A percentile compares a stretch with the other conserved stretches of the same genome.
Evolutionary conservation across 1,284 basidiomycete genomes (phyloP).

Genomic region (Laetiporus sulphureus): DNA sequence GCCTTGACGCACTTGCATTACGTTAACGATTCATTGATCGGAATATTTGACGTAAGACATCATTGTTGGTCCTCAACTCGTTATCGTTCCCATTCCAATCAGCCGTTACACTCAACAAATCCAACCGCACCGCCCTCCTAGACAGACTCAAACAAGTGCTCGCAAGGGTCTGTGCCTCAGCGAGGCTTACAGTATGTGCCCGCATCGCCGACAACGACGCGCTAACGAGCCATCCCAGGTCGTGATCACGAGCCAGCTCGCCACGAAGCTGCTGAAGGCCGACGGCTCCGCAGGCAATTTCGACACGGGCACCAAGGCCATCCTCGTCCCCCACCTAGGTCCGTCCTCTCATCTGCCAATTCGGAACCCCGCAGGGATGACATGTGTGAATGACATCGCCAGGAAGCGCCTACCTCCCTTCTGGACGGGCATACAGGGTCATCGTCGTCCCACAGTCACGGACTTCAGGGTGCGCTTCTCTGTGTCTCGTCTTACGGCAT

Average conservation of each 20-base stretch:
- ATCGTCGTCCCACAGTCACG: constrained; percentile 30
- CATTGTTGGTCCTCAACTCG: constrained; percentile 58
- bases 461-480: constrained; percentile 27
- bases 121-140: constrained; percentile 37
- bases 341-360: constrained; percentile 10
- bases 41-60: constrained; percentile 31
- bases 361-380: not conserved
- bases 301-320: constrained; percentile 51
- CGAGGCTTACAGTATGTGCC: constrained; percentile 46
- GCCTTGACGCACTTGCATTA: not conserved
- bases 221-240: too few relatives aligned
- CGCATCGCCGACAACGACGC: too few relatives aligned
- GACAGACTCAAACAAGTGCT: constrained; percentile 48
- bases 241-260: constrained; percentile 59
- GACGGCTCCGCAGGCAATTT: constrained; percentile 59
- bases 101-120: constrained; percentile 28
- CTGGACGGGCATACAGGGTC: constrained; percentile 28
- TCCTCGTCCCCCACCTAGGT: constrained; percentile 64
- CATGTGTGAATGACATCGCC: constrained; percentile 1
- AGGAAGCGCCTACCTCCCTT: constrained; percentile 28
- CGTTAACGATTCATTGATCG: constrained; percentile 1
- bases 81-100: constrained; percentile 61
- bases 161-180: constrained; percentile 38
- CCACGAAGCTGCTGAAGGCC: constrained; percentile 55
- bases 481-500: constrained; percentile 7